A percentile compares a stretch with the other conserved stretches of the same genome.
These are phyloP conservation scores for Chaetoceros tenuissimus DNA, from an alignment of 108 stramenopile species.

Conservation along the genomic window DNA sequence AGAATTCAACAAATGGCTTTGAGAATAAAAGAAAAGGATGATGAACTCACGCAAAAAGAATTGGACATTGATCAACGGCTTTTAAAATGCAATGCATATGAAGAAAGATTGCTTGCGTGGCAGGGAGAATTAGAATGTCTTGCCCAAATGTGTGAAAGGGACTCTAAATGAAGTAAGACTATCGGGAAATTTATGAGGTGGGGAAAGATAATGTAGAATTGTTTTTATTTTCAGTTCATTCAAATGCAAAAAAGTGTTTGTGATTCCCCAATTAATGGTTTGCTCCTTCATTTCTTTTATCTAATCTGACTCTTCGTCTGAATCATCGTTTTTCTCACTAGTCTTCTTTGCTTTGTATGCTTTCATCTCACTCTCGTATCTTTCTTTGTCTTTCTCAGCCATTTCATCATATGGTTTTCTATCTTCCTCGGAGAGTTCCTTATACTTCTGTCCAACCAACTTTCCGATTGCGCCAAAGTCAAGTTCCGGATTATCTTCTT, in stretches of 20 bases:
- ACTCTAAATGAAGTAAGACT: too few species aligned
- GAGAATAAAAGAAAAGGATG: neutral
- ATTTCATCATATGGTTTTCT: slow-evolving; percentile 52
- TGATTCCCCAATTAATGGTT: too few species aligned
- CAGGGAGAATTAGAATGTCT: neutral
- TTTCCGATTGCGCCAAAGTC: slow-evolving; percentile 39
- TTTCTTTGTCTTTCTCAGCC: slow-evolving; percentile 55
- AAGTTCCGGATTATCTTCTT: slow-evolving; percentile 61
- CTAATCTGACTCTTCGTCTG: slow-evolving; percentile 1
- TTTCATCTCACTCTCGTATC: slow-evolving; percentile 50
- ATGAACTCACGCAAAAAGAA: neutral
- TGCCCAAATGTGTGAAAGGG: too few species aligned
- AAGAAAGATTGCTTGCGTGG: neutral
- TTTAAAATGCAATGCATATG: neutral
- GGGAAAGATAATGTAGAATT: too few species aligned
- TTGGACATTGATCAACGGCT: neutral
- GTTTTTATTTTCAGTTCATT: too few species aligned
- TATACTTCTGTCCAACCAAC: slow-evolving; percentile 39
- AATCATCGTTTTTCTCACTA: slow-evolving; percentile 21
- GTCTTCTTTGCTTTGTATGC: slow-evolving; percentile 21
- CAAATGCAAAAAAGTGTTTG: too few species aligned
- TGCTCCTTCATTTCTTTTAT: neutral
- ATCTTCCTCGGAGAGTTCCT: slow-evolving; percentile 37
- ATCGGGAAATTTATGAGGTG: too few species aligned
- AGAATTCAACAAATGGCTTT: neutral